A percentile compares a stretch with the other conserved stretches of the same genome.
phyloP scores from a whole-genome alignment of 257 asterid genomes.

The Ilex asprella region DNA sequence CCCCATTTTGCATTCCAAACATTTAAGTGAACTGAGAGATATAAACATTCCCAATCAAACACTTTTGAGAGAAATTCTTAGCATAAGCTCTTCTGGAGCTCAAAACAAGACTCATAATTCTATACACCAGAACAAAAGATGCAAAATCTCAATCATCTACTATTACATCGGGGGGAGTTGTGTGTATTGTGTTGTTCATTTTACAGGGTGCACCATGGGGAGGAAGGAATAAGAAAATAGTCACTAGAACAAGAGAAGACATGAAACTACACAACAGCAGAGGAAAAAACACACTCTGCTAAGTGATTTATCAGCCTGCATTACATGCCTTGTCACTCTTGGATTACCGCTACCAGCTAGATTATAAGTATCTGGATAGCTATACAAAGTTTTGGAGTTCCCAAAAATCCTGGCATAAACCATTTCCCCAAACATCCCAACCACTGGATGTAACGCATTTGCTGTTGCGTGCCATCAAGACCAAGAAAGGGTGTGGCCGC shows the following conservation, averaged over 20 bases:
- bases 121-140: too few species aligned
- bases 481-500: constrained; percentile 15
- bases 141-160: too few species aligned
- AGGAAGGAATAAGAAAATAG: too few species aligned
- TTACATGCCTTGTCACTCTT: constrained; percentile 40
- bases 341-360: constrained; percentile 33
- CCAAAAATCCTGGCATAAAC: constrained; percentile 49
- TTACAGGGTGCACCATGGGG: too few species aligned
- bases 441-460: constrained; percentile 32
- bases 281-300: constrained; percentile 57
- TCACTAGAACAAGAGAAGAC: constrained; percentile 42
- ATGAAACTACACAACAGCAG: constrained; percentile 48
- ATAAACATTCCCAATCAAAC: too few species aligned
- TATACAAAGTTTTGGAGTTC: constrained; percentile 31
- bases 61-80: too few species aligned
- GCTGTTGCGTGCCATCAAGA: constrained; percentile 16
- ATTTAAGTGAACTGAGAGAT: too few species aligned
- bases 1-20: too few species aligned
- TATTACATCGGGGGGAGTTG: too few species aligned
- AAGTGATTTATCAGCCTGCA: constrained; percentile 49
- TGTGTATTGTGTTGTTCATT: too few species aligned
- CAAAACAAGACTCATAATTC: too few species aligned
- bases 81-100: too few species aligned
- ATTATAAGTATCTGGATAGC: constrained; percentile 48
- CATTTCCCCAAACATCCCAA: constrained; percentile 61